phyloP scores from a whole-genome alignment of 148 eudicot species.

The Rhododendron simsii region DNA sequence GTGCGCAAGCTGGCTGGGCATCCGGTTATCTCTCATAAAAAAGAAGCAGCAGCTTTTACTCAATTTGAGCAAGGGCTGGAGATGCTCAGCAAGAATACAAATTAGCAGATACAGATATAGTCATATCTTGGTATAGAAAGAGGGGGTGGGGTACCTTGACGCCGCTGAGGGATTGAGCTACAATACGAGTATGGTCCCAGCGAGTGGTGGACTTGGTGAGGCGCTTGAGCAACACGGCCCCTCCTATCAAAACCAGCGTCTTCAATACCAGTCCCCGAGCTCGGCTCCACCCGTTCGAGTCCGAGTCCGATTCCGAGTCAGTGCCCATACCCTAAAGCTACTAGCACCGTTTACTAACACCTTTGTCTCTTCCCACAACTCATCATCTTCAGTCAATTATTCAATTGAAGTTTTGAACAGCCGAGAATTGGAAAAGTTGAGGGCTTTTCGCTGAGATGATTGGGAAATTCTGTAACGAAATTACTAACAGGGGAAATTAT shows the following conservation, averaged over 20 bases:
- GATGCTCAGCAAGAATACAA: background rate
- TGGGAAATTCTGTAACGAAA: background rate
- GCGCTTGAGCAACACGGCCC: constrained; percentile 64
- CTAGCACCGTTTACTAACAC: background rate
- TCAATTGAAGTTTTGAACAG: background rate
- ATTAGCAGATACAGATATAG: background rate
- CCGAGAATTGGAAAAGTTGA: background rate
- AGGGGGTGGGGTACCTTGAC: constrained; percentile 43
- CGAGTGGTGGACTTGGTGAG: constrained; percentile 94
- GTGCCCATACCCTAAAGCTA: background rate
- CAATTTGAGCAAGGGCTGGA: too few relatives aligned
- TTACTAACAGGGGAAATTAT: background rate
- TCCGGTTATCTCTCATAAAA: too few relatives aligned
- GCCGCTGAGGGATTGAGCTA: constrained; percentile 62
- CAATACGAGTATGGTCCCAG: constrained; percentile 75
- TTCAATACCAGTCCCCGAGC: constrained; percentile 67
- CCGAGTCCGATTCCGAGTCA: constrained; percentile 21
- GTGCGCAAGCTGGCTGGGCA: too few relatives aligned
- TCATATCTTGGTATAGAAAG: too few relatives aligned
- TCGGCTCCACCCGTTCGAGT: constrained; percentile 51
- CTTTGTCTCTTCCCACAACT: background rate
- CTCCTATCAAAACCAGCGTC: constrained; percentile 67
- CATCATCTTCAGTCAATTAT: background rate
- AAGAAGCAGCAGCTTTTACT: background rate
- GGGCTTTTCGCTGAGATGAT: background rate